Evolutionary conservation across 345 rosid genomes (phyloP), one percentile per base, ranked within the genome.

Genomic region (Xanthoceras sorbifolium): DNA sequence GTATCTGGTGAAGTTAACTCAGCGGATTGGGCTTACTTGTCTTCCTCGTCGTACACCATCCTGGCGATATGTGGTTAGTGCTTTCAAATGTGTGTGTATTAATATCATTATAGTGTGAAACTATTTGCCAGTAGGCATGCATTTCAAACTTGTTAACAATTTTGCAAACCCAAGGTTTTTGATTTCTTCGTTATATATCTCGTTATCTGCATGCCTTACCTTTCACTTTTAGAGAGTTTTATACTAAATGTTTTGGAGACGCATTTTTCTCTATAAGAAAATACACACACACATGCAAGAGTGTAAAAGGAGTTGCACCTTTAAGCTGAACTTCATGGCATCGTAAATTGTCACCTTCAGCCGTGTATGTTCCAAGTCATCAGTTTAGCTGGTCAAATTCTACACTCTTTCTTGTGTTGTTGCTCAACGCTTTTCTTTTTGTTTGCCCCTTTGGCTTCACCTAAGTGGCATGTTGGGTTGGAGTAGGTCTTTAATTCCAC

Each of bases 21-120:
- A 96, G 81, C 84, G 99, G 77, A 84, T 96, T 74, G 99, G 96
- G 78, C 90, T 92, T 74, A 85, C 86, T 76, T 91, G 91, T 78
- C 97, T 96, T 76, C 98, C 98, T 86, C 92, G 80, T 78, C 97
- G 94, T 69, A 79, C 87, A 73, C 92, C 94, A 28, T 71, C 93
- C 78, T 91, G 98, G 97, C 90, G 85, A 67, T 93, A 96, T 85
- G 90, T 93, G 98, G 99, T 96, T 76, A 80, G 82, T 87, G 65
- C 69, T 31, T 61, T 60, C 48, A 72, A 68, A 26, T 17, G 5
- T 68, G 40, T 36, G 8, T 36, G 5, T 36, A 36, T 36, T 5
- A 9, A 23, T n/a, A n/a, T n/a, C n/a, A n/a, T n/a, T n/a, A n/a
- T 28, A 18, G 50, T 8, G 60, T 69, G 26, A 69, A 29, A 54